phyloP scores from a whole-genome alignment of 805 yeast species.

The Sugiyamaella qingdaonensis region DNA sequence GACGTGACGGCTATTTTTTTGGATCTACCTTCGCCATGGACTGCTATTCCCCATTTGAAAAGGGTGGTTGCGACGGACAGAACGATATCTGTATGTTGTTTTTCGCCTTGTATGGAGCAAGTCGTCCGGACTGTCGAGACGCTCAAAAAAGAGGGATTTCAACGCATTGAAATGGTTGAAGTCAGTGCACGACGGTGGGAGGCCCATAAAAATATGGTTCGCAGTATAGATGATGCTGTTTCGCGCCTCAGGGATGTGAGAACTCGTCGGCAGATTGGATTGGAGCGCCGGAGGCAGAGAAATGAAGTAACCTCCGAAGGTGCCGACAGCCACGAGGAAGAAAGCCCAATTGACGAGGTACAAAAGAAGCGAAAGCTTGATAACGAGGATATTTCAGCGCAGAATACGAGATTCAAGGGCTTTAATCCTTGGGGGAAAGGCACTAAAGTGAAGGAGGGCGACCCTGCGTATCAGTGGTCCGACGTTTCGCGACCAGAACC shows the following conservation, averaged over 20 bases:
- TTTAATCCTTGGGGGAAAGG: conserved; percentile 96
- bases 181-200: conserved; percentile 83
- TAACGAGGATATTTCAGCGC: conserved; percentile 3
- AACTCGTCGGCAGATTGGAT: conserved; percentile 54
- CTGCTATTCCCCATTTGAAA: conserved; percentile 74
- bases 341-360: conserved; percentile 18
- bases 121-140: conserved; percentile 82
- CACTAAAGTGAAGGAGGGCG: conserved; percentile 80
- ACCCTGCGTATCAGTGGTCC: conserved; percentile 70
- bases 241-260: conserved; percentile 77
- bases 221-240: conserved; percentile 74
- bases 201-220: conserved; percentile 82
- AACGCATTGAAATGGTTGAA: conserved; percentile 85
- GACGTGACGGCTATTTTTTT: conserved; percentile 74
- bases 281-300: conserved; percentile 28
- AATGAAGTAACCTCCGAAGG: conserved; percentile 12
- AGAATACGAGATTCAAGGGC: conserved; percentile 32
- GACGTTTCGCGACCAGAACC: conserved; percentile 78
- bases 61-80: conserved; percentile 51
- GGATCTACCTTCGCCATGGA: conserved; percentile 97
- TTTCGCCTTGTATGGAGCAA: conserved; percentile 97
- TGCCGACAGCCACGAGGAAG: conserved; percentile 13
- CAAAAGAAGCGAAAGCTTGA: conserved; percentile 5
- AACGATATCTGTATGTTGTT: conserved; percentile 79
- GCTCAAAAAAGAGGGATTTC: conserved; percentile 75